These are phyloP conservation scores for Ilyonectria mors-panacis DNA, from an alignment of 2,329 filamentous ascomycete genomes.

Conservation along the genomic window DNA sequence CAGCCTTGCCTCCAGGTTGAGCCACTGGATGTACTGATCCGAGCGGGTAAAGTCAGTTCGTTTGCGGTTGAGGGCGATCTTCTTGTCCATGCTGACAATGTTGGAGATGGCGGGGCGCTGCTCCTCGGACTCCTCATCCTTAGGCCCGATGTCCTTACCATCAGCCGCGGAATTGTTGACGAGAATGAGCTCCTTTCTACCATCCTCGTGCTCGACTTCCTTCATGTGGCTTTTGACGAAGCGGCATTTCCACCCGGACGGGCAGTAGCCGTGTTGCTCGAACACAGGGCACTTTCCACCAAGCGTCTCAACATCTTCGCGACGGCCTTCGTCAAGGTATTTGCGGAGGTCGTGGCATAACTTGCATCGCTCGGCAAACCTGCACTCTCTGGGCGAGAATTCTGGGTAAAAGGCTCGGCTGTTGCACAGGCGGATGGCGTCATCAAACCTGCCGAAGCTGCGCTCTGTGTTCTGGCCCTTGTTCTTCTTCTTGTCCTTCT, in stretches of 20 bases:
- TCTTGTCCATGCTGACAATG: slow-evolving; percentile 76
- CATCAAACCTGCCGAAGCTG: slow-evolving; percentile 84
- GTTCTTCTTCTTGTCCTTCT: slow-evolving; percentile 65
- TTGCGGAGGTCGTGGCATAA: slow-evolving; percentile 87
- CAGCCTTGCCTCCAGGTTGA: slow-evolving; percentile 73
- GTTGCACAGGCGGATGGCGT: slow-evolving; percentile 83
- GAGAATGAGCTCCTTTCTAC: slow-evolving; percentile 85
- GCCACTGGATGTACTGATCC: slow-evolving; percentile 83
- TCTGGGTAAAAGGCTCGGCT: slow-evolving; percentile 80
- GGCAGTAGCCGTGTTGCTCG: slow-evolving; percentile 81
- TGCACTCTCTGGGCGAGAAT: slow-evolving; percentile 85
- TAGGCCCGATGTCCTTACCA: slow-evolving; percentile 48
- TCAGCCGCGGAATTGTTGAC: slow-evolving; percentile 55
- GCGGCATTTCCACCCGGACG: slow-evolving; percentile 93
- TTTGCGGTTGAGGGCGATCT: slow-evolving; percentile 82
- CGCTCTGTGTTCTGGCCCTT: slow-evolving; percentile 84
- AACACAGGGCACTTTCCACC: slow-evolving; percentile 86
- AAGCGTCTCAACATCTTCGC: slow-evolving; percentile 83
- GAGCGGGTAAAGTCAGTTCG: slow-evolving; percentile 79
- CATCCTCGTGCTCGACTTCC: slow-evolving; percentile 84
- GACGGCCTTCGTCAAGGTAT: slow-evolving; percentile 87
- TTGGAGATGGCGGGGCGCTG: slow-evolving; percentile 81
- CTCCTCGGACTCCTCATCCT: slow-evolving; percentile 62
- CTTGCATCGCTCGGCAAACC: slow-evolving; percentile 85
- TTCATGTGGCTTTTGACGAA: slow-evolving; percentile 90